Conservation (phyloP, 2,329 filamentous ascomycete species). For the Celoporthe dispersa region DNA sequence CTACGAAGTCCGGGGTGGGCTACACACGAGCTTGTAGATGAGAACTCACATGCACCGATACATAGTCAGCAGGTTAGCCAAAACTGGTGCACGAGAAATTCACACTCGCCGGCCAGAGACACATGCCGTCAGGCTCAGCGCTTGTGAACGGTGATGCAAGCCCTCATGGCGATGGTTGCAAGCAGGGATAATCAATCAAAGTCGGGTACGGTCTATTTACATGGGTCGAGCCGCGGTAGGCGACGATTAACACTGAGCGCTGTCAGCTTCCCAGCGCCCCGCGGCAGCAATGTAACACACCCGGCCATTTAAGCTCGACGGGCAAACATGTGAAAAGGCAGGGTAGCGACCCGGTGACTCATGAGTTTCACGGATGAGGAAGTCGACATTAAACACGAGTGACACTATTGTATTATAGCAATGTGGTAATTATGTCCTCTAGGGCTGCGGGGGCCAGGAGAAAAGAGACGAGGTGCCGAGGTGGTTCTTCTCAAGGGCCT, state of each 20-base stretch:
- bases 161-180: not conserved
- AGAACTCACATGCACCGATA: not conserved
- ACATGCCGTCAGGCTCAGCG: not conserved
- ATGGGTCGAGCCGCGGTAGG: slow-evolving; percentile 10
- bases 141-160: not conserved
- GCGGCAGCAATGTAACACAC: slow-evolving; percentile 15
- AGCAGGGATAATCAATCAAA: not conserved
- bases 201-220: not conserved
- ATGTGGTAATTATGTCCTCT: not conserved
- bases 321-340: slow-evolving; percentile 14
- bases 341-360: not conserved
- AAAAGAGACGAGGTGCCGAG: not conserved
- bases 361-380: not conserved
- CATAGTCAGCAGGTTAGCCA: not conserved
- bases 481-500: not conserved
- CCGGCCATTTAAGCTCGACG: not conserved
- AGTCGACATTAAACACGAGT: not conserved
- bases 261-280: slow-evolving; percentile 4
- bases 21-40: not conserved
- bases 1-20: not conserved
- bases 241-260: not conserved
- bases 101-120: not conserved
- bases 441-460: not conserved
- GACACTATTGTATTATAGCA: not conserved
- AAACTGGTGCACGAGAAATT: not conserved